These are phyloP conservation scores for Neohortaea acidophila DNA, from an alignment of 495 filamentous ascomycete genomes.

Conservation along the genomic window DNA sequence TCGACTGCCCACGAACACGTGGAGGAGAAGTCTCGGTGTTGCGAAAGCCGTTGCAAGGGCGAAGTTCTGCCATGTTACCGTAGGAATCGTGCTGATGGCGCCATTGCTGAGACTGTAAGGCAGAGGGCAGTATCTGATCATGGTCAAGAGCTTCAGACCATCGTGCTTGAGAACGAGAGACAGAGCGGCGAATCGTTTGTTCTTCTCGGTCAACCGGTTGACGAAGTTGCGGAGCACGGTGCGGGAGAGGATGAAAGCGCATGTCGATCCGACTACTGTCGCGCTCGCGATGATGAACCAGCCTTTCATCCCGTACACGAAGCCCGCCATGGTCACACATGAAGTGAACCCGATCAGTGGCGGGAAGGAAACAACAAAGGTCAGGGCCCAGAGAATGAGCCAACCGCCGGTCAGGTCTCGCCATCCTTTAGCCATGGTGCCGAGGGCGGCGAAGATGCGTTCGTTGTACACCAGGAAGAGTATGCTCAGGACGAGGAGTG, in stretches of 20 bases:
- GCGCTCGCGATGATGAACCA: slow-evolving; percentile 76
- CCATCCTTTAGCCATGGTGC: slow-evolving; percentile 58
- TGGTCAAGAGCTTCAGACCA: slow-evolving; percentile 72
- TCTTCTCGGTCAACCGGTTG: slow-evolving; percentile 59
- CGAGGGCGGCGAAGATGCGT: slow-evolving; percentile 55
- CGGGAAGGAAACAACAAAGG: slow-evolving; percentile 69
- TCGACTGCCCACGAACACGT: slow-evolving; percentile 75
- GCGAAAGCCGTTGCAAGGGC: slow-evolving; percentile 63
- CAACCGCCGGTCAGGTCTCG: slow-evolving; percentile 53
- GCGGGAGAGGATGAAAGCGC: slow-evolving; percentile 63
- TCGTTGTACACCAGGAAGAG: slow-evolving; percentile 63
- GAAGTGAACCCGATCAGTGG: slow-evolving; percentile 84
- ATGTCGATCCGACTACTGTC: slow-evolving; percentile 60
- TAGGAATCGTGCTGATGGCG: slow-evolving; percentile 83
- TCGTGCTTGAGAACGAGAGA: slow-evolving; percentile 60
- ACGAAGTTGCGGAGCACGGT: slow-evolving; percentile 65
- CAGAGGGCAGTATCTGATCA: slow-evolving; percentile 85
- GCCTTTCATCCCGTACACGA: slow-evolving; percentile 86
- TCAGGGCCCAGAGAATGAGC: slow-evolving; percentile 62
- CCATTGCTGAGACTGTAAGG: slow-evolving; percentile 94
- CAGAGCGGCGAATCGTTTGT: slow-evolving; percentile 62
- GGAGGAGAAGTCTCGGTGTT: slow-evolving; percentile 75
- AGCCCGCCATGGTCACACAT: slow-evolving; percentile 71
- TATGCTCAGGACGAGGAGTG: slow-evolving; percentile 38
- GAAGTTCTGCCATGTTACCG: slow-evolving; percentile 61